Evolutionary conservation across 352 stramenopile genomes (phyloP).

Genomic region (Phytopythium ostracodes): DNA sequence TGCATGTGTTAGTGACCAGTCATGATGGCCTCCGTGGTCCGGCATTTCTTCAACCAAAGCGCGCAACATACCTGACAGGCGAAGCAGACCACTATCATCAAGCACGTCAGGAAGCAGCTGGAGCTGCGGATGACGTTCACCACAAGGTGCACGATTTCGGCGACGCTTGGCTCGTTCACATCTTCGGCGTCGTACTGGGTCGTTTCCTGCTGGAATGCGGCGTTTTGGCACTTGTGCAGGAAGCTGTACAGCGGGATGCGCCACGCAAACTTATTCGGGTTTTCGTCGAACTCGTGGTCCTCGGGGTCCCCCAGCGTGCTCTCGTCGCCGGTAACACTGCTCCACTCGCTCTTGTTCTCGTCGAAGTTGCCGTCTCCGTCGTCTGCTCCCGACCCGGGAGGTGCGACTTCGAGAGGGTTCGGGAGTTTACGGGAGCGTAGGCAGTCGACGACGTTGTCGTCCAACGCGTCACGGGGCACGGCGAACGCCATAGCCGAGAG

Average conservation of each 20-base stretch:
- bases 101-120: conserved; percentile 57
- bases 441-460: conserved; percentile 58
- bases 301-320: conserved; percentile 75
- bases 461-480: conserved; percentile 54
- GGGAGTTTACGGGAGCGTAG: conserved; percentile 60
- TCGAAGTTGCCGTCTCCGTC: conserved; percentile 45
- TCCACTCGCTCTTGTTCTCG: conserved; percentile 78
- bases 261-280: conserved; percentile 42
- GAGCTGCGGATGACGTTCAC: conserved; percentile 69
- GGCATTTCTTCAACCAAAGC: not conserved
- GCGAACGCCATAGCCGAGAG: conserved; percentile 64
- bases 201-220: conserved; percentile 63
- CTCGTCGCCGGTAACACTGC: conserved; percentile 81
- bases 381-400: conserved; percentile 17
- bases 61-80: conserved; percentile 49
- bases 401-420: conserved; percentile 40
- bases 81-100: conserved; percentile 64
- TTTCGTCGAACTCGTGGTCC: conserved; percentile 73
- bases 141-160: conserved; percentile 50
- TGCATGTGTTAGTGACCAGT: not conserved
- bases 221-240: conserved; percentile 70
- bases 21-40: not conserved
- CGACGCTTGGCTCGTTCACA: conserved; percentile 55
- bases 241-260: conserved; percentile 61
- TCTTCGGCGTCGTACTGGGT: conserved; percentile 76